Evolutionary conservation across 1,139 yeast genomes (phyloP), one percentile per base, ranked within the genome.

Genomic region (Pichia sp.): DNA sequence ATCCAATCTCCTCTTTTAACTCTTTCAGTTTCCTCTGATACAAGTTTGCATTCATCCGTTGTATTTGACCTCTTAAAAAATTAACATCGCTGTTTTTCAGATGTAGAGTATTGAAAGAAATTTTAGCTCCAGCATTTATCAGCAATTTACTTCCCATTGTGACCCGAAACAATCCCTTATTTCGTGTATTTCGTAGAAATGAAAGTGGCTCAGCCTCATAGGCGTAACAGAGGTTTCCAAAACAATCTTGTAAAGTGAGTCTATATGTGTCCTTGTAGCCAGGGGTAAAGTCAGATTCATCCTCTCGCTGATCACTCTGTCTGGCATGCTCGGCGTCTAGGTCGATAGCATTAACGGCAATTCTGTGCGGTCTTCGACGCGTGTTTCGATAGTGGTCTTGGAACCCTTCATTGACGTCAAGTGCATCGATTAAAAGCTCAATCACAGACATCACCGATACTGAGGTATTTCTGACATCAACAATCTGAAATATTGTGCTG

Each of bases 191-290:
- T 29, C 54, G 27, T 6, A 52, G 34, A 29, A 54, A 48, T 3
- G 48, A 33, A 23, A 62, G 49, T 17, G 58, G 59, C 32, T 59
- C 63, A 9, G 53, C 34, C 34, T 63, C 66, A 20, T 62, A 49
- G 0, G 64, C 71, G 43, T 51, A 64, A 32, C 57, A 58, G 6
- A 63, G 40, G 28, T 54, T 53, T 2, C 66, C 67, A 18, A 44
- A 42, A 21, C 57, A 49, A 38, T 60, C 67, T 42, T 66, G 69
- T 24, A 67, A 39, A 0, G 64, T 59, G 6, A 67, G 41, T 31
- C 63, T 64, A 25, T 13, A n/a, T 9, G 16, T n/a, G 11, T 13
- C 40, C 4, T 16, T 21, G 8, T 17, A 16, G 21, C 22, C 9
- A 2, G 20, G 9, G 12, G 24, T 29, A 8, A 30, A 18, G 12